Evolutionary conservation across 441 rosid genomes (phyloP), one percentile per base, ranked within the genome.

Genomic region (Aquilaria agallochum): DNA sequence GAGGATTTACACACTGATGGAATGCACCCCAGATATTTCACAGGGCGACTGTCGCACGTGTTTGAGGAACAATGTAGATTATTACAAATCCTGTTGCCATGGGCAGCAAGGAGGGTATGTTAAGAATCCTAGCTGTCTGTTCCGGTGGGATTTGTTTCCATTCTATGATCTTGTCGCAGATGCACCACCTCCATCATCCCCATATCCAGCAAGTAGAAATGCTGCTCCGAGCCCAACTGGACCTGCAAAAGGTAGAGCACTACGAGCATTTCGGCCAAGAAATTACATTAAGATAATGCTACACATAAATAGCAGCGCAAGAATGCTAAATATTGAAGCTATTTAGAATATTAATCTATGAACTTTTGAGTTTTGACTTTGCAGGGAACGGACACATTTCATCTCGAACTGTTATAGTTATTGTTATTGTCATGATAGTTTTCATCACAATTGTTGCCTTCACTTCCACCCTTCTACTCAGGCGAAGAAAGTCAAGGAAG

Each of bases 21-120:
- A 84, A 54, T 87, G 94, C 62, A 77, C 82, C 1, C 79, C 81
- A 0, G 85, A 84, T 56, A 56, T 89, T 33, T 58, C 83, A 11
- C 51, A 48, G 50, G 36, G 12, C 12, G 67, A 71, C 0, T 89
- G 96, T 62, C 12, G 46, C 5, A 57, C 75, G 34, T 89, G 93
- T 71, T 36, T 82, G 9, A 61, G 48, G 44, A 61, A 48, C 55
- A 57, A 49, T 12, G 36, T 66, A 15, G 33, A 3, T 53, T 55
- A 44, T 9, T 72, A 64, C 63, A 57, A 50, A 40, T 66, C 36
- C 32, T 2, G 34, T 2, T 56, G 72, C 57, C 54, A 2, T 34
- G 68, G 34, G 15, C 64, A 59, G 60, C 2, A 31, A 2, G 79
- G 82, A 5, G 68, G 77, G 14, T 56, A 58, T 0, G 58, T 72